A percentile compares a stretch with the other conserved stretches of the same genome.
Evolutionary conservation across 176 grass and related monocot genomes (phyloP).

Genomic region (Typha latifolia): DNA sequence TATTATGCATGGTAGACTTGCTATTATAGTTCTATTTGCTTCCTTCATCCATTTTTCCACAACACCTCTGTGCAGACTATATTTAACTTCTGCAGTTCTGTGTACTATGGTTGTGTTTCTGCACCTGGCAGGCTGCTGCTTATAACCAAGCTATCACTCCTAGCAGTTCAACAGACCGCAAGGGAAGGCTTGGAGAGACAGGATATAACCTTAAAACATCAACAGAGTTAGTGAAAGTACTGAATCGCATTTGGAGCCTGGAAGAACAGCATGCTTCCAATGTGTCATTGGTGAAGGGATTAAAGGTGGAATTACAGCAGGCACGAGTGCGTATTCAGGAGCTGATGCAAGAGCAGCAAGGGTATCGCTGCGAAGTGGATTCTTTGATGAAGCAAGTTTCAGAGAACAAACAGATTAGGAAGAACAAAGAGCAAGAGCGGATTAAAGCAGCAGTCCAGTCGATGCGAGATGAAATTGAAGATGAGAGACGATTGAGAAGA

Average conservation of each 20-base stretch:
- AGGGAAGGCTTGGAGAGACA: slow-evolving; percentile 50
- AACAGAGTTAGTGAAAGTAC: slow-evolving; percentile 86
- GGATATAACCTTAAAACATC: slow-evolving; percentile 69
- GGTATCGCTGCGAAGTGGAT: slow-evolving; percentile 47
- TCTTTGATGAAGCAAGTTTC: slow-evolving; percentile 52
- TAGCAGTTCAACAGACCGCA: slow-evolving; percentile 47
- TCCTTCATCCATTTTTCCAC: background rate
- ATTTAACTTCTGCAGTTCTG: background rate
- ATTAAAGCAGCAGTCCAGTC: slow-evolving; percentile 49
- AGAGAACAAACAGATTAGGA: slow-evolving; percentile 57
- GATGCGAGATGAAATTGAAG: slow-evolving; percentile 67
- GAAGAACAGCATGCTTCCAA: slow-evolving; percentile 90
- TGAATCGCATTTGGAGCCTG: slow-evolving; percentile 96
- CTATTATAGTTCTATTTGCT: background rate
- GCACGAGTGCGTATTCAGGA: slow-evolving; percentile 49
- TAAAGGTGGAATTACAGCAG: slow-evolving; percentile 69
- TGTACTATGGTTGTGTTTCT: background rate
- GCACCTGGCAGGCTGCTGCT: slow-evolving; percentile 48
- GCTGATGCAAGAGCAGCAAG: slow-evolving; percentile 47
- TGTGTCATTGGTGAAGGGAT: slow-evolving; percentile 50
- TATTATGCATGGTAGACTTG: background rate
- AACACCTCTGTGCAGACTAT: too few relatives aligned
- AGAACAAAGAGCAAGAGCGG: slow-evolving; percentile 73
- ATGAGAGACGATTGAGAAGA: slow-evolving; percentile 68
- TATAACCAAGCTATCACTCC: slow-evolving; percentile 51